phyloP scores from a whole-genome alignment of 2,329 filamentous ascomycete genomes.

The Aspergillus viridinutans region DNA sequence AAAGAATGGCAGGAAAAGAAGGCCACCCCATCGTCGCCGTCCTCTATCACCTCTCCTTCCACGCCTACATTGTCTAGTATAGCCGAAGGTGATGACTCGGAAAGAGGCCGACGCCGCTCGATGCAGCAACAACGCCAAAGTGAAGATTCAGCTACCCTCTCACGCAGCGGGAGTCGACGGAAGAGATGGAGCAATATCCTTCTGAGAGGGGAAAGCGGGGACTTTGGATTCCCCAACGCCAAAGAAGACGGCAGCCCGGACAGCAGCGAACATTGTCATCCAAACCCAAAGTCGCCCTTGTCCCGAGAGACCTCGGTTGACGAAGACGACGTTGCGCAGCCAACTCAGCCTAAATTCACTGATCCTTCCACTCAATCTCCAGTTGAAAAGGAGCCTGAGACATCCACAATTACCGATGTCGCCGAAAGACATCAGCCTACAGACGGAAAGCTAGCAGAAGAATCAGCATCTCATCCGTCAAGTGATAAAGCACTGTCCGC shows the following conservation, averaged over 20 bases:
- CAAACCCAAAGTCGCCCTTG: slow-evolving; percentile 29
- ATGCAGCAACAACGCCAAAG: slow-evolving; percentile 24
- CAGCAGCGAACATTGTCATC: slow-evolving; percentile 15
- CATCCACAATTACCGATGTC: neutral
- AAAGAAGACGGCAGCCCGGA: slow-evolving; percentile 20
- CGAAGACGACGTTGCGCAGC: slow-evolving; percentile 7
- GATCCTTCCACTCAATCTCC: neutral
- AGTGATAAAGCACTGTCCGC: neutral
- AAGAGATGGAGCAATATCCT: slow-evolving; percentile 38
- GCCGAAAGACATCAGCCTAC: neutral
- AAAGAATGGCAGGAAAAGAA: slow-evolving; percentile 45
- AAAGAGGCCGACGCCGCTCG: slow-evolving; percentile 29
- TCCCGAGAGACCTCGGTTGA: slow-evolving; percentile 26
- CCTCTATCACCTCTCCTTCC: slow-evolving; percentile 18
- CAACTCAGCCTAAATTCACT: neutral
- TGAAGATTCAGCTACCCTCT: slow-evolving; percentile 25
- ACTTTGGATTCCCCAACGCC: slow-evolving; percentile 17
- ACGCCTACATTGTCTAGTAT: slow-evolving; percentile 21
- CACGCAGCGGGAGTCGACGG: slow-evolving; percentile 30
- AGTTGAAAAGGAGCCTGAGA: neutral
- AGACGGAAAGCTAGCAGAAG: neutral
- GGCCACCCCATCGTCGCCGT: slow-evolving; percentile 22
- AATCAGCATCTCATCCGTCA: neutral
- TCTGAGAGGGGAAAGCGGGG: slow-evolving; percentile 30
- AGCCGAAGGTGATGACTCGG: slow-evolving; percentile 21